These are phyloP conservation scores for Colletotrichum limetticola DNA, from an alignment of 2,329 filamentous ascomycete species.

Conservation along the genomic window DNA sequence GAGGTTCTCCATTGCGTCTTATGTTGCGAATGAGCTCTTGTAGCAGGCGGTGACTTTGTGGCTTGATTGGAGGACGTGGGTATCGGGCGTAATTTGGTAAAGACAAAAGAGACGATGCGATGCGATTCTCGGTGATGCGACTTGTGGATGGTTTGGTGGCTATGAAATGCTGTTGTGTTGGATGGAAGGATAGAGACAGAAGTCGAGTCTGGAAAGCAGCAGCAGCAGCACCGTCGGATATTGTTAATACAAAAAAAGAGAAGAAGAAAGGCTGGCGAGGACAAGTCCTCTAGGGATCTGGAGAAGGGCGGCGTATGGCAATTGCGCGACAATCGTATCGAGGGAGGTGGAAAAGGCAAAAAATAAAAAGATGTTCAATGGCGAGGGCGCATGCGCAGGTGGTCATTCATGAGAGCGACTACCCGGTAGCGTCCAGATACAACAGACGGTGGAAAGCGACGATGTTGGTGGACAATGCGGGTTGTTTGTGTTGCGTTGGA, in stretches of 20 bases:
- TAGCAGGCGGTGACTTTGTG: constrained; percentile 26
- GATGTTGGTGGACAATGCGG: constrained; percentile 16
- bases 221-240: constrained; percentile 6
- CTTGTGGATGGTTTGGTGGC: background rate
- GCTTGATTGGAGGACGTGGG: constrained; percentile 1
- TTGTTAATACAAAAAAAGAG: constrained; percentile 27
- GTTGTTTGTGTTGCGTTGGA: constrained; percentile 32
- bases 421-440: background rate
- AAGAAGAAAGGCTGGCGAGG: constrained; percentile 19
- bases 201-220: background rate
- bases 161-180: background rate
- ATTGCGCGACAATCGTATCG: background rate
- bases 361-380: constrained; percentile 3
- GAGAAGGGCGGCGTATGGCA: constrained; percentile 14
- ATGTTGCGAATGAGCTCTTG: constrained; percentile 18
- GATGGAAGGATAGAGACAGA: background rate
- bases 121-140: constrained; percentile 17
- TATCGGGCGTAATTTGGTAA: background rate
- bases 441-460: background rate
- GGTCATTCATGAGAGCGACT: constrained; percentile 24
- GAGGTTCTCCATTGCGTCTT: constrained; percentile 81
- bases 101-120: constrained; percentile 27
- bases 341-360: background rate
- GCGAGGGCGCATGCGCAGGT: constrained; percentile 2
- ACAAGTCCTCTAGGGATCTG: constrained; percentile 27